Evolutionary conservation across 345 rosid species (phyloP).

Genomic region (Citrus mangshanensis): DNA sequence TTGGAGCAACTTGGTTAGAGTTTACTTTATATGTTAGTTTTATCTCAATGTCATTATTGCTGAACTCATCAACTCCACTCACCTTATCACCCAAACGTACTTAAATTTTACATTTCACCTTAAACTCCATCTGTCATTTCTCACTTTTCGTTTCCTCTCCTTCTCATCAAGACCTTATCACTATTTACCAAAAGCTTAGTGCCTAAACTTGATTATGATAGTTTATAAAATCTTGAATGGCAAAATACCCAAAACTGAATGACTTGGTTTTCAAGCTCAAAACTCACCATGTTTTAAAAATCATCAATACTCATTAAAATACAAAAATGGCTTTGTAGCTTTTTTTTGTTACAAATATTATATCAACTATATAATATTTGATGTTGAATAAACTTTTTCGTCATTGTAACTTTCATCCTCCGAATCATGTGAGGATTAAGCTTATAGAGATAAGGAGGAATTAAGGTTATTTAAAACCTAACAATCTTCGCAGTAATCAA

Average conservation of each 20-base stretch:
- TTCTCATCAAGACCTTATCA: slow-evolving; percentile 14
- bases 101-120: neutral
- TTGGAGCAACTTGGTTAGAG: too few species aligned
- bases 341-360: slow-evolving; percentile 51
- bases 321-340: slow-evolving; percentile 26
- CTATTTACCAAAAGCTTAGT: neutral
- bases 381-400: slow-evolving; percentile 49
- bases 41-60: too few species aligned
- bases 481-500: too few species aligned
- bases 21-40: too few species aligned
- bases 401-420: slow-evolving; percentile 33
- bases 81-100: neutral
- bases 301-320: slow-evolving; percentile 35
- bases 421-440: too few species aligned
- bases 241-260: slow-evolving; percentile 16
- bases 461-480: slow-evolving; percentile 35
- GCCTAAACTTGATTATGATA: slow-evolving; percentile 23
- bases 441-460: slow-evolving; percentile 19
- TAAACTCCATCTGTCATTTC: neutral
- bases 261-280: slow-evolving; percentile 23
- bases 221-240: slow-evolving; percentile 43
- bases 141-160: slow-evolving; percentile 5
- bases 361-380: slow-evolving; percentile 32
- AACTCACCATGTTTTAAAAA: slow-evolving; percentile 43
- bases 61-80: neutral